Evolutionary conservation across 2,329 filamentous ascomycete species (phyloP), one percentile per base, ranked within the genome.

Genomic region (Claviceps capensis): DNA sequence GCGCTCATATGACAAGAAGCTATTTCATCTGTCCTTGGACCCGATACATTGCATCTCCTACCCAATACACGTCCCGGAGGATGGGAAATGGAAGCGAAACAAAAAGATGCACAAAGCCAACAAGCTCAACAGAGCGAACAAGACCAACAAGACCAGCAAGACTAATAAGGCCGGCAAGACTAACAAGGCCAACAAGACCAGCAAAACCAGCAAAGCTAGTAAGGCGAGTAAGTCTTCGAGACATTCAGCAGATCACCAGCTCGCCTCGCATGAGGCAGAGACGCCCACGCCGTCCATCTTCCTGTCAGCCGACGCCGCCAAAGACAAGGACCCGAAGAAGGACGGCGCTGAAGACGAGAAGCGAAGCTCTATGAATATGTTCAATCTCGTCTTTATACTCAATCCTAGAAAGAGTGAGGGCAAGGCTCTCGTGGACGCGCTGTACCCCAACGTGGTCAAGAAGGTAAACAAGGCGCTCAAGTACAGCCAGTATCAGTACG

Each of bases 341-440:
- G 67, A 78, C 52, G 67, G 72, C 36, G 72, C 79, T 53, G 67
- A 73, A 42, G 75, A 84, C 55, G 74, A 81, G 62, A 83, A 86
- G 63, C 73, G 74, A 58, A 80, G 77, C 57, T 79, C 80, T 47
- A 90, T 97, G 86, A 89, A 84, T 56, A 97, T 97, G 91, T 98
- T 98, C 69, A 95, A 96, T 65, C 79, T 96, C 11, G 89, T 97
- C 23, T 97, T 97, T 65, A 86, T 95, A 49, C 72, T 96, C 57
- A 85, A 88, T 58, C 86, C 89, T 3, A 84, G 83, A 48, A 81
- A 83, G 50, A 74, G 90, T 52, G 86, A 95, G 62, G 82, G 85
- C 57, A 85, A 86, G 52, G 75, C 78, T 72, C 62, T 94, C 46
- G 79, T 85, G 44, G 86, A 94, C 57, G 83, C 72, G 5, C 67